Percentiles rank a stretch among this genome's conserved stretches.
These are phyloP conservation scores for Millerozyma acaciae DNA, from an alignment of 805 yeast genomes.

Conservation along the genomic window DNA sequence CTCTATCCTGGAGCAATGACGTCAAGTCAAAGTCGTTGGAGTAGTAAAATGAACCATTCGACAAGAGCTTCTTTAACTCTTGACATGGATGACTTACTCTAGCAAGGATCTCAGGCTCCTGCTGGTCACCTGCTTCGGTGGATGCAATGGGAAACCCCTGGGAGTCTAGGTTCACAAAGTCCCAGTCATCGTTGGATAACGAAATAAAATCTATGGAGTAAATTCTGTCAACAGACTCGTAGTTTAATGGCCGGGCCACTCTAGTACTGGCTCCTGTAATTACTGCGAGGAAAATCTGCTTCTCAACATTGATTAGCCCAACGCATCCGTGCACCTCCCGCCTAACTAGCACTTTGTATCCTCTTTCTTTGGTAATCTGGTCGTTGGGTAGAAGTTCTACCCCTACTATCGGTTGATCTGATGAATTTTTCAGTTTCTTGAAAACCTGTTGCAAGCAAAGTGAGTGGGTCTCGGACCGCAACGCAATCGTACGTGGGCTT, in stretches of 20 bases:
- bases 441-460: conserved; percentile 21
- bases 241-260: conserved; percentile 79
- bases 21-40: conserved; percentile 92
- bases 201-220: conserved; percentile 85
- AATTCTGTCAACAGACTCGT: conserved; percentile 77
- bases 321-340: conserved; percentile 61
- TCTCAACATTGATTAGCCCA: conserved; percentile 71
- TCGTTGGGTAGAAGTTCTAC: conserved; percentile 44
- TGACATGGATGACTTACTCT: conserved; percentile 68
- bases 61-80: conserved; percentile 69
- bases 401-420: conserved; percentile 31
- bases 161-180: conserved; percentile 63
- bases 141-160: conserved; percentile 60
- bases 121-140: conserved; percentile 30
- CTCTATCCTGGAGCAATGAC: conserved; percentile 75
- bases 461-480: conserved; percentile 28
- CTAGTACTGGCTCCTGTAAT: conserved; percentile 65
- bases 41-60: conserved; percentile 88
- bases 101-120: conserved; percentile 14
- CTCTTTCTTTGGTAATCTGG: conserved; percentile 33
- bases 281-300: conserved; percentile 68
- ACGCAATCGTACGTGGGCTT: conserved; percentile 27
- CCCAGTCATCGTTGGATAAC: conserved; percentile 71
- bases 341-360: conserved; percentile 34
- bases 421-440: conserved; percentile 11